Percentiles rank a stretch among this genome's conserved stretches.
phyloP scores from a whole-genome alignment of 31 red algal species.

The Porphyra umbilicalis region DNA sequence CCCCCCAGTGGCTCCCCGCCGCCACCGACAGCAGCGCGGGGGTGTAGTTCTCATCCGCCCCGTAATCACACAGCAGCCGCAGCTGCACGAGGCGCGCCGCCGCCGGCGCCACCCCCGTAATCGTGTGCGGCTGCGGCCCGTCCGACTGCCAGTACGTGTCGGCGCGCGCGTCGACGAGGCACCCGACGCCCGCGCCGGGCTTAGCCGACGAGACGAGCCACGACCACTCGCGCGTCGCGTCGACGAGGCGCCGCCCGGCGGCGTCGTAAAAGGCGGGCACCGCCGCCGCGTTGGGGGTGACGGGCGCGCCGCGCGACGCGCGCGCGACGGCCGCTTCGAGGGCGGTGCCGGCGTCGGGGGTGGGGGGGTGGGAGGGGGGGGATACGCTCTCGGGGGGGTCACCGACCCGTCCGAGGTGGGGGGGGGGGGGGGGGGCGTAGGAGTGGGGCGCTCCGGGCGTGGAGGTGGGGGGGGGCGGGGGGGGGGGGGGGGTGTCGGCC shows the following conservation, averaged over 20 bases:
- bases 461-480: not conserved
- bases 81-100: conserved; percentile 41
- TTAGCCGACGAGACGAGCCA: conserved; percentile 85
- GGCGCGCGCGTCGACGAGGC: conserved; percentile 54
- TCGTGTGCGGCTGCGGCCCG: conserved; percentile 75
- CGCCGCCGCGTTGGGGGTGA: not conserved
- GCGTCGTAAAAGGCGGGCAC: not conserved
- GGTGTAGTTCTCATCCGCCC: conserved; percentile 80
- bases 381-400: not conserved
- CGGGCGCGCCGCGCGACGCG: not conserved
- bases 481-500: not conserved
- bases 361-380: not conserved
- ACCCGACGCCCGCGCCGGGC: conserved; percentile 83
- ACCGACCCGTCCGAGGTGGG: not conserved
- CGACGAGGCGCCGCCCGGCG: conserved; percentile 6
- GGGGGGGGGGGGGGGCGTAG: not conserved
- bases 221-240: conserved; percentile 41
- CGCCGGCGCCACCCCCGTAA: conserved; percentile 53
- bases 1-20: conserved; percentile 43
- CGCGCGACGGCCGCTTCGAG: not conserved
- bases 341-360: not conserved
- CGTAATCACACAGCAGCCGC: conserved; percentile 54
- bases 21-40: conserved; percentile 41
- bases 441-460: not conserved
- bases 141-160: conserved; percentile 86